Evolutionary conservation across 106 monocot species (phyloP), one percentile per base, ranked within the genome.

Genomic region (Vanilla planifolia): DNA sequence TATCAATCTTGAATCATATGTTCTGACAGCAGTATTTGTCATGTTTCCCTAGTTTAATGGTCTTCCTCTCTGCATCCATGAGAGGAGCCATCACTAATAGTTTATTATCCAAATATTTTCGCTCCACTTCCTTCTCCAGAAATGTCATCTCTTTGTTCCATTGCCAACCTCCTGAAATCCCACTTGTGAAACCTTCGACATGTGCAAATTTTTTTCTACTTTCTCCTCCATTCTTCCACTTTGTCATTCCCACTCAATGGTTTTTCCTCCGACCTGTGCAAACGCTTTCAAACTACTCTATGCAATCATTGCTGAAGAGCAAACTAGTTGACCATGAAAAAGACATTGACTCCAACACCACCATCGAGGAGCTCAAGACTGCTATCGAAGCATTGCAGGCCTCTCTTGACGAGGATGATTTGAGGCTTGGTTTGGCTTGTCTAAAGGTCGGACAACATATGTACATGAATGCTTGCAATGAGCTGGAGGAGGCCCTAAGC

Each of bases 381-480:
- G 59, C 77, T 32, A 80, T 84, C 75, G 32, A 66, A 25, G 41
- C 62, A 21, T 20, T 78, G 23, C 84, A 80, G 35, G 51, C 80
- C 27, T 69, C 78, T 59, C 10, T 78, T 14, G 50, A 24, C 13
- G 43, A 34, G 16, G 61, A 43, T 21, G 71, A 81, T 68, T 27
- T 59, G 16, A 43, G 39, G 57, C 69, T 75, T 24, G 92, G 80
- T 30, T 11, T 77, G 6, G 73, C 68, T 10, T 80, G 71, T 40
- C 47, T 92, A 30, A 77, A 83, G 65, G 52, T 67, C 5, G 92
- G 77, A 6, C 79, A 87, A 62, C 74, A 67, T n/a, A 65, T 75
- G 40, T 71, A 77, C 25, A 66, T 64, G 47, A 37, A 68, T 11
- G 75, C 41, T n/a, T 41, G 28, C 28, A 64, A 62, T 8, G 69